These are phyloP conservation scores for Pneumocystis canis DNA, from an alignment of 1,139 yeast genomes.

Conservation along the genomic window DNA sequence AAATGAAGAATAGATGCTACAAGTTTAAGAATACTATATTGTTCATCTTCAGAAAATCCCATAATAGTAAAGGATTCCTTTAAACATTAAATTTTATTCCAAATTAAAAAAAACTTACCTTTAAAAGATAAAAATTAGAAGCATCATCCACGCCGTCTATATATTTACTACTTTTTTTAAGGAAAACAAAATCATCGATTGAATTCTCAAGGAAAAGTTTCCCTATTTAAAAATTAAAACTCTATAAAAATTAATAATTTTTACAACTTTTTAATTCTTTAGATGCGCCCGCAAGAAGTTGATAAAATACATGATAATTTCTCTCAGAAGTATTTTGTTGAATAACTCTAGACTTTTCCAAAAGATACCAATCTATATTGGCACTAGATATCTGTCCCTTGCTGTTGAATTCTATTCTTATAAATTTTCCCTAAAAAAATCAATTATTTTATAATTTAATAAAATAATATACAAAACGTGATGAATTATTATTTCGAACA, in stretches of 20 bases:
- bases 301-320: constrained; percentile 87
- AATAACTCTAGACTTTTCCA: constrained; percentile 91
- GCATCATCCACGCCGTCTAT: constrained; percentile 65
- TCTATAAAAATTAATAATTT: not conserved
- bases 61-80: constrained; percentile 55
- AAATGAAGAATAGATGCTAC: constrained; percentile 69
- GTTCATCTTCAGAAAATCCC: constrained; percentile 49
- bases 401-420: constrained; percentile 61
- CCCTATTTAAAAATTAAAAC: constrained; percentile 13
- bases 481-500: constrained; percentile 82
- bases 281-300: constrained; percentile 56
- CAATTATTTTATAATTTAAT: not conserved
- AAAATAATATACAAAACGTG: constrained; percentile 50
- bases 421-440: constrained; percentile 46
- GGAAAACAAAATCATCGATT: constrained; percentile 39
- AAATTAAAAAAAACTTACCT: constrained; percentile 12
- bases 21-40: constrained; percentile 44
- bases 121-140: constrained; percentile 35
- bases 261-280: constrained; percentile 28
- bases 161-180: constrained; percentile 39
- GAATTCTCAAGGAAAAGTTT: constrained; percentile 35
- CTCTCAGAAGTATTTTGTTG: constrained; percentile 62
- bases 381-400: constrained; percentile 70
- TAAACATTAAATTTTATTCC: constrained; percentile 25
- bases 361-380: constrained; percentile 79